Conservation (phyloP, 176 grass and related monocot genomes). For the Rhynchospora pubera region DNA sequence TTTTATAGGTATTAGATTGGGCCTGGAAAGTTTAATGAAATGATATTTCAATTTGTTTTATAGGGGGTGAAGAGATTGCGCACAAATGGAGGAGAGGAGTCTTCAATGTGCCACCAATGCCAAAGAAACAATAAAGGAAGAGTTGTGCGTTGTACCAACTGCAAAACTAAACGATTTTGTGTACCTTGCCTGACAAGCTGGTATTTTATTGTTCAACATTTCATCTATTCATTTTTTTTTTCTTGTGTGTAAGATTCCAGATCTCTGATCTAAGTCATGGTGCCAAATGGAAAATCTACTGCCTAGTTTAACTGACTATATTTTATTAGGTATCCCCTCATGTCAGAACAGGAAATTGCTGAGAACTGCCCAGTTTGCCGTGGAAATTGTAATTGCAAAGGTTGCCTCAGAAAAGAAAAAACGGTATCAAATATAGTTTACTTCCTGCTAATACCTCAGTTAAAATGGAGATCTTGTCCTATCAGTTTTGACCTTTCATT, state of each 20-base stretch:
- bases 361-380: slow-evolving; percentile 15
- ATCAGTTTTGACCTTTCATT: neutral
- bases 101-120: slow-evolving; percentile 73
- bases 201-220: slow-evolving; percentile 24
- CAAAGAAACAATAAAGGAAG: slow-evolving; percentile 53
- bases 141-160: slow-evolving; percentile 39
- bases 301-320: neutral
- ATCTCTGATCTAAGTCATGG: neutral
- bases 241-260: neutral
- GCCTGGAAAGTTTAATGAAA: too few relatives aligned
- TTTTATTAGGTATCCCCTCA: slow-evolving; percentile 10
- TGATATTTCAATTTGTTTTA: too few relatives aligned
- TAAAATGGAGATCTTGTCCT: neutral
- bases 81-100: neutral
- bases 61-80: slow-evolving; percentile 1
- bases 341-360: slow-evolving; percentile 17
- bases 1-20: neutral
- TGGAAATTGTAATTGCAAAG: slow-evolving; percentile 17
- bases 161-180: slow-evolving; percentile 51
- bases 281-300: neutral
- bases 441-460: neutral
- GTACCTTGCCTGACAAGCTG: slow-evolving; percentile 49
- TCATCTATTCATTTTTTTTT: neutral
- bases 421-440: too few relatives aligned
- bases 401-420: slow-evolving; percentile 18